Conservation (phyloP, 1,284 basidiomycete genomes). For the Bondarzewia mesenterica region DNA sequence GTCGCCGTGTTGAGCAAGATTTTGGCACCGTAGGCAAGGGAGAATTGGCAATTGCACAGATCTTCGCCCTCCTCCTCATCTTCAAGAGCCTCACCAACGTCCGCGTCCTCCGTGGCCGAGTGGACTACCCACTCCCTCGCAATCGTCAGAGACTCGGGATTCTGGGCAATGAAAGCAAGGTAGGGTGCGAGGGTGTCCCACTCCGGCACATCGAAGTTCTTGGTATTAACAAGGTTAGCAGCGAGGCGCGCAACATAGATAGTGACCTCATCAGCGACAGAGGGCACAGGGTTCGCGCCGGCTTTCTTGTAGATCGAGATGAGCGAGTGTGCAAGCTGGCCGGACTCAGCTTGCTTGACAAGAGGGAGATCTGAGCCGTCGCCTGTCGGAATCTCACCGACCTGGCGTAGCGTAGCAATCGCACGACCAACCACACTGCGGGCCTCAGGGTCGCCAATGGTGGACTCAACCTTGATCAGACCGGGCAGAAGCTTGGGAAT, state of each 20-base stretch:
- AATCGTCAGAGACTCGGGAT: constrained; percentile 62
- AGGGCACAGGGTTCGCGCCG: constrained; percentile 41
- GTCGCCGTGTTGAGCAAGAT: constrained; percentile 94
- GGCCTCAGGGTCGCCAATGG: constrained; percentile 93
- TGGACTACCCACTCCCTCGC: constrained; percentile 84
- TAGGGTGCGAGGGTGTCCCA: constrained; percentile 84
- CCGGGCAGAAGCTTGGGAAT: constrained; percentile 91
- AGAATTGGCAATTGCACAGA: constrained; percentile 97
- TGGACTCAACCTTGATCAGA: constrained; percentile 87
- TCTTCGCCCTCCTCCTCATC: constrained; percentile 98
- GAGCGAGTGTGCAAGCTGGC: constrained; percentile 59
- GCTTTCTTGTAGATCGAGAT: constrained; percentile 80
- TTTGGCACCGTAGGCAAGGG: constrained; percentile 97
- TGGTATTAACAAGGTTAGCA: constrained; percentile 79
- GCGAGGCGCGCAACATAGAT: constrained; percentile 77
- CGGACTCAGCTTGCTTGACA: constrained; percentile 66
- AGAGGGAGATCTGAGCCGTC: constrained; percentile 89
- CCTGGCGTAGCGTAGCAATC: constrained; percentile 88
- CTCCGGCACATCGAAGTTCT: constrained; percentile 86
- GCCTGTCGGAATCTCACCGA: constrained; percentile 78
- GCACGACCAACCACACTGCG: constrained; percentile 84
- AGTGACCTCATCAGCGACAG: constrained; percentile 50
- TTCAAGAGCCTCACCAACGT: constrained; percentile 63
- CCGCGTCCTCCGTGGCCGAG: constrained; percentile 74
- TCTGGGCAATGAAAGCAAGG: constrained; percentile 59